Evolutionary conservation across 495 filamentous ascomycete genomes (phyloP).

Genomic region (Penicillium steckii): DNA sequence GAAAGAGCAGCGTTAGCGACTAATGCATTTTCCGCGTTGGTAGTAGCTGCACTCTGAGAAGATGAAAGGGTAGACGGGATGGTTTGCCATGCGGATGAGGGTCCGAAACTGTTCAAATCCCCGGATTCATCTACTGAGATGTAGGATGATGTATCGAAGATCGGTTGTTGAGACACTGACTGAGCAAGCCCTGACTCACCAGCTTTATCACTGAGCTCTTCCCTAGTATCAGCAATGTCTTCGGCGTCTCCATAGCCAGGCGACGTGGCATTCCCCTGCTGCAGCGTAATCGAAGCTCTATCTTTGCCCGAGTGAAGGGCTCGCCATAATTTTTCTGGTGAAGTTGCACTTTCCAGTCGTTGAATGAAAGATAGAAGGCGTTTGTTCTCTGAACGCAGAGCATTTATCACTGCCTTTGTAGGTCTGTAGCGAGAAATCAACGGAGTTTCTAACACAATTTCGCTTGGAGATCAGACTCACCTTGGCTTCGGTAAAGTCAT

Average conservation of each 20-base stretch:
- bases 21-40: background rate
- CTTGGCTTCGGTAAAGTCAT: constrained; percentile 1
- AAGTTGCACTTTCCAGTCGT: background rate
- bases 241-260: background rate
- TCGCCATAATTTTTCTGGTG: background rate
- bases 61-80: background rate
- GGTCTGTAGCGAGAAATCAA: background rate
- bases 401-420: background rate
- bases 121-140: background rate
- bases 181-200: background rate
- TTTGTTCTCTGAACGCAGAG: background rate
- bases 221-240: background rate
- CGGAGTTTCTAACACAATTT: background rate
- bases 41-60: background rate
- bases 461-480: background rate
- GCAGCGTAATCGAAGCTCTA: background rate
- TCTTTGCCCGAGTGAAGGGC: background rate
- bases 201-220: background rate
- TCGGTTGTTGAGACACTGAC: background rate
- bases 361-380: background rate
- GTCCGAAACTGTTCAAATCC: background rate
- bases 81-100: background rate
- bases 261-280: background rate
- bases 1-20: constrained; percentile 3
- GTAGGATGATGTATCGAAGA: background rate